A percentile compares a stretch with the other conserved stretches of the same genome.
phyloP scores from a whole-genome alignment of 305 asterid genomes.

The Fraxinus ornus region DNA sequence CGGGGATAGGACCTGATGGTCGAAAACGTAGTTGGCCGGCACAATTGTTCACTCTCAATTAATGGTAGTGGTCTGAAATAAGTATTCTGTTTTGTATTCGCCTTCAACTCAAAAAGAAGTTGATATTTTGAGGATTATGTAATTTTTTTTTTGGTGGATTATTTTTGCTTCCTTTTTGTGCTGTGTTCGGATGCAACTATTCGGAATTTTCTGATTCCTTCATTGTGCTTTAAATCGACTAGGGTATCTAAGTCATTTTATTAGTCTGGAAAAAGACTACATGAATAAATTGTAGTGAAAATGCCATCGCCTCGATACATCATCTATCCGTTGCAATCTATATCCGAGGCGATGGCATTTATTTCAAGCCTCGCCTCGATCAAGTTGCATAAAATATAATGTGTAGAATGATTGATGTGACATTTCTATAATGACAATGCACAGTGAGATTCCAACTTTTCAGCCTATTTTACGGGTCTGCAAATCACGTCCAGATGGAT shows the following conservation, averaged over 20 bases:
- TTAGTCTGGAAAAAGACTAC: too few species aligned
- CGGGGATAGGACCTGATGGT: constrained; percentile 48
- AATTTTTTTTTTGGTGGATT: neutral
- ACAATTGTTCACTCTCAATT: constrained; percentile 59
- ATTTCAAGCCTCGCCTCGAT: neutral
- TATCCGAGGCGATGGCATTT: neutral
- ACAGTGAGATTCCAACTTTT: neutral
- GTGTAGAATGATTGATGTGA: neutral
- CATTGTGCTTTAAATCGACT: neutral
- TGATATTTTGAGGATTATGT: neutral
- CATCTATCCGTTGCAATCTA: neutral
- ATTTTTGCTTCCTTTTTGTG: neutral
- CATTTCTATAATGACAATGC: neutral
- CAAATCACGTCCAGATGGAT: too few species aligned
- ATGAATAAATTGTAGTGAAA: too few species aligned
- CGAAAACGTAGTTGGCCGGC: constrained; percentile 60
- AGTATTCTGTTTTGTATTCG: neutral
- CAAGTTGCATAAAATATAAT: neutral
- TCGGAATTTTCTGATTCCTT: neutral
- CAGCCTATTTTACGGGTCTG: neutral
- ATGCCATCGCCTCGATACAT: too few species aligned
- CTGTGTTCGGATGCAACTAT: neutral
- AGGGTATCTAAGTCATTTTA: too few species aligned
- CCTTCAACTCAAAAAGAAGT: neutral
- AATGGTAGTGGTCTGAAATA: neutral